Evolutionary conservation across 2,329 filamentous ascomycete species (phyloP), one percentile per base, ranked within the genome.

Genomic region (Pseudopyrenochaeta lycopersici): DNA sequence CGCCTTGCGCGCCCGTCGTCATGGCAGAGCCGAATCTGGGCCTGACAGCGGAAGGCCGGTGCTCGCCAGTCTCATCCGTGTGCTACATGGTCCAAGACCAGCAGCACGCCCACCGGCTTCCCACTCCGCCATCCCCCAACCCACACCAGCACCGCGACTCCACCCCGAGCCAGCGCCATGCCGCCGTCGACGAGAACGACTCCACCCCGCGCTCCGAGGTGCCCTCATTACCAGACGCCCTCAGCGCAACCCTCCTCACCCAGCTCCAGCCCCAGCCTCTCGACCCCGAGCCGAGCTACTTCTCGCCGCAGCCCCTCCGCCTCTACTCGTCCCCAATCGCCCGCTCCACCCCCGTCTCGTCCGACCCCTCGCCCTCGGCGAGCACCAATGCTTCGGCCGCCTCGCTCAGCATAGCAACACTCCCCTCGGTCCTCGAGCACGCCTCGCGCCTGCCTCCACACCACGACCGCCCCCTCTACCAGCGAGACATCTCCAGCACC

Each of bases 121-220:
- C 44, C 15, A 30, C 32, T 41, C 32, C 30, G 49, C 23, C 23
- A 4, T 27, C 23, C 4, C 23, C 23, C 23, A 27, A 27, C 4
- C 23, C 29, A 32, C 43, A 44, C 44, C 39, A 40, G 9, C 46
- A 56, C 35, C 49, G 45, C 43, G 35, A 43, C 45, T 23, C 52
- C n/a, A 58, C 56, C 17, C 52, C 56, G 40, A 40, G 55, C 47
- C 54, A 53, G 33, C 39, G 30, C 51, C 48, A 46, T 39, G 46
- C 42, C 20, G 20, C 54, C 42, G 56, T 56, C 49, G 68, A 68
- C 32, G 69, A 76, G 49, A 58, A 66, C 31, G 76, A 77, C 65
- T 68, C 63, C 57, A 79, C 77, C 12, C 75, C 76, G 42, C 73
- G 76, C 51, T 77, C 76, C 5, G 77, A 78, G 61, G 56, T 72